Percentiles rank a stretch among this genome's conserved stretches.
Conservation (phyloP, 352 stramenopile genomes). For the Phytophthora podocarpi region DNA sequence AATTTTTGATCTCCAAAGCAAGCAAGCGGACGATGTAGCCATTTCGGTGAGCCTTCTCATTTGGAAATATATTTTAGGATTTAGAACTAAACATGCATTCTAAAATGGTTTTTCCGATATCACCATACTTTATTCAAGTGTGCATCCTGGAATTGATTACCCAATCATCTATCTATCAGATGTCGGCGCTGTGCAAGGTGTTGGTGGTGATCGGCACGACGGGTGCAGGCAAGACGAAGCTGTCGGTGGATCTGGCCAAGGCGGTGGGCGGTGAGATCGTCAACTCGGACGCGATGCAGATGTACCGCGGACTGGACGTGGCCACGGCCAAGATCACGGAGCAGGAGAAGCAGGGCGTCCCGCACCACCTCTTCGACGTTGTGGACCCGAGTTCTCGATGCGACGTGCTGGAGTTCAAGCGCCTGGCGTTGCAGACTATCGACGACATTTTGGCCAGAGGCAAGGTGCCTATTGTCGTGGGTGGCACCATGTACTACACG, state of each 20-base stretch:
- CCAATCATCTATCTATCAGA: neutral
- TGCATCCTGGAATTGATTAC: too few species aligned
- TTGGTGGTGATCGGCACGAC: slow-evolving; percentile 92
- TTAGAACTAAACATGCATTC: too few species aligned
- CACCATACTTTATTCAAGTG: slow-evolving; percentile 8
- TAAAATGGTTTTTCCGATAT: too few species aligned
- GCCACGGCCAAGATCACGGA: slow-evolving; percentile 89
- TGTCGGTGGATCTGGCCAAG: slow-evolving; percentile 92
- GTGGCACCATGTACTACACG: slow-evolving; percentile 94
- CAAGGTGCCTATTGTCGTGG: slow-evolving; percentile 92
- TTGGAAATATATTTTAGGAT: slow-evolving; percentile 4
- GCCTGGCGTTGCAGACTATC: slow-evolving; percentile 71
- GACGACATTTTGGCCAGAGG: slow-evolving; percentile 85
- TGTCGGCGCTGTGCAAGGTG: slow-evolving; percentile 70
- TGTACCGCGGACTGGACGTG: slow-evolving; percentile 91
- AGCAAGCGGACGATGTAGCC: slow-evolving; percentile 46
- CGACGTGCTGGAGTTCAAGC: slow-evolving; percentile 87
- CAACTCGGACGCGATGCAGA: slow-evolving; percentile 93
- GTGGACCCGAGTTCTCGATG: slow-evolving; percentile 76
- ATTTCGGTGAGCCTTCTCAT: neutral
- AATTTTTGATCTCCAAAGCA: slow-evolving; percentile 68
- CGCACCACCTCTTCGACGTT: slow-evolving; percentile 90
- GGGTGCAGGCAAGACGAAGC: slow-evolving; percentile 92
- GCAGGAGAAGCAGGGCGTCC: slow-evolving; percentile 87
- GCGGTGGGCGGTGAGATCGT: slow-evolving; percentile 89